Base-by-base conservation (phyloP, 2,329 filamentous ascomycete genomes). In the Fusarium incarnatum region DNA sequence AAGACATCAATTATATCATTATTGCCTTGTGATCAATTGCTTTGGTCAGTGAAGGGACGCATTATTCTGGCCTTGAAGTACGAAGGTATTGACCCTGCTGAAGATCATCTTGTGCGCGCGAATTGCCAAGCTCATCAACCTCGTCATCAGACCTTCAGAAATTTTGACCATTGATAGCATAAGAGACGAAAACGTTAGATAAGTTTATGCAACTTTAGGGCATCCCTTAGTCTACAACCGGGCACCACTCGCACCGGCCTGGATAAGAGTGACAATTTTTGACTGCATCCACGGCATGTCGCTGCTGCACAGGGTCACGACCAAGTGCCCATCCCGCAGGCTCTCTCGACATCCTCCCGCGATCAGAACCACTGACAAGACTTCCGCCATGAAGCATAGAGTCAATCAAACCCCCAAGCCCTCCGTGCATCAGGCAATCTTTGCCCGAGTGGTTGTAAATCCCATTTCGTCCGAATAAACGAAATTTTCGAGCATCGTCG, bases 331-430 rank as follows among this genome's bases (percentile, higher is more conserved):
- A 57, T 3, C 11, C 18, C 9, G 30, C 22, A 1, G 32, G 20
- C 8, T 25, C 10, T 15, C 11, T 48, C 22, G 2, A 6, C 22
- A 10, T n/a, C 18, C 5, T 11, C 18, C 6, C 13, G 11, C 22
- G 20, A 18, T 15, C 8, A 9, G 23, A 53, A 22, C 37, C 58
- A n/a, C 18, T 25, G 1, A 22, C 0, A 2, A 68, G 15, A 2
- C 54, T 25, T 20, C 7, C 25, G 0, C 27, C 42, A 22, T 68
- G 60, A 0, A 68, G 30, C 65, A 68, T 68, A 3, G 7, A 25
- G 20, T 64, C 22, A 1, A 46, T 8, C 4, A 68, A 15, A 6
- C 64, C 64, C 0, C 64, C 46, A 0, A 68, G 37, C 1, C 53
- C 65, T 1, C 65, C 64, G 3, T 18, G 16, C 32, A 49, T 50